These are phyloP conservation scores for Alloascoidea hylecoeti DNA, from an alignment of 805 yeast species.

Conservation along the genomic window DNA sequence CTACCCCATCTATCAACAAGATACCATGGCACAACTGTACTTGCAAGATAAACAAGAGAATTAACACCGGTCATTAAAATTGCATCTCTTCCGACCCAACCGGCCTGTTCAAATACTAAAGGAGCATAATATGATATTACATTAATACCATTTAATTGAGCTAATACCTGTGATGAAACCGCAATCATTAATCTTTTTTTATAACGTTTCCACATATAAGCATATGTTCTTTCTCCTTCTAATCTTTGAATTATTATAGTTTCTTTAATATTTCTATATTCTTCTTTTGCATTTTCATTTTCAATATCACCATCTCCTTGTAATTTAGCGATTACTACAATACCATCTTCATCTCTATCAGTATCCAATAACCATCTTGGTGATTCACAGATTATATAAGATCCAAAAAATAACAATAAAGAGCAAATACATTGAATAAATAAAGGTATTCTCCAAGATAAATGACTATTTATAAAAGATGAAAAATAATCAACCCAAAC, in stretches of 20 bases:
- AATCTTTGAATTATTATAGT: conserved; percentile 59
- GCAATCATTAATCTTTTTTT: conserved; percentile 72
- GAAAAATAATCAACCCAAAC: conserved; percentile 82
- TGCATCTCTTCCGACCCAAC: conserved; percentile 84
- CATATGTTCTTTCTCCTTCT: conserved; percentile 68
- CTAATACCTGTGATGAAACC: conserved; percentile 83
- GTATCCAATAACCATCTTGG: conserved; percentile 85
- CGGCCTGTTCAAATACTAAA: conserved; percentile 86
- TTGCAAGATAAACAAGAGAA: conserved; percentile 38
- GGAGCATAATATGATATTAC: conserved; percentile 92
- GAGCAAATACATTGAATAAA: conserved; percentile 70
- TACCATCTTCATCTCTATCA: conserved; percentile 68
- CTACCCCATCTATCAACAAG: conserved; percentile 88
- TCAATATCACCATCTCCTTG: conserved; percentile 68
- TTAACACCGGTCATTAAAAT: conserved; percentile 84
- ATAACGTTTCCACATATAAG: conserved; percentile 65
- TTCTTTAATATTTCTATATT: conserved; percentile 73
- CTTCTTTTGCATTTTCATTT: conserved; percentile 52
- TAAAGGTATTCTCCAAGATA: conserved; percentile 71
- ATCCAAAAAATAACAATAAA: conserved; percentile 49
- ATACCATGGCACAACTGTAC: conserved; percentile 86
- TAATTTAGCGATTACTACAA: conserved; percentile 72
- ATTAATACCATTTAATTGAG: conserved; percentile 88
- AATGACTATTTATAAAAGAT: conserved; percentile 43
- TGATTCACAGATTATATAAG: conserved; percentile 69